phyloP scores from a whole-genome alignment of 345 rosid species.

The Gossypium rotundifolium region DNA sequence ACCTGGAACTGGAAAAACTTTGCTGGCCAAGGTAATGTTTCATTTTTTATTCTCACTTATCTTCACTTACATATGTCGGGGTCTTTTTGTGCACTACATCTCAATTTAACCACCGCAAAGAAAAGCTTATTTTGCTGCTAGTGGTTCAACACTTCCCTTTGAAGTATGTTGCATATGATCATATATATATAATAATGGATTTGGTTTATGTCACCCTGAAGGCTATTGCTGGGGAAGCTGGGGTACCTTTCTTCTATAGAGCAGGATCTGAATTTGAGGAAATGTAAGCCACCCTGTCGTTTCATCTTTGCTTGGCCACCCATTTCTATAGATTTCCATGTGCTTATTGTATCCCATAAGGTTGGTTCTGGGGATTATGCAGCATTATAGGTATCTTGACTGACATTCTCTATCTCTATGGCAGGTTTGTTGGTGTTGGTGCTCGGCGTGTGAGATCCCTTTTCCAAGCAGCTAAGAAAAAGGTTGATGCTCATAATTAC shows the following conservation, averaged over 20 bases:
- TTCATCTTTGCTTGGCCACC: not conserved
- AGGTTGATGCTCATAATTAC: slow-evolving; percentile 4
- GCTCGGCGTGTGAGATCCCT: slow-evolving; percentile 14
- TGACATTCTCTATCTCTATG: slow-evolving; percentile 16
- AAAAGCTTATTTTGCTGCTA: not conserved
- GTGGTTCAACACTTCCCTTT: not conserved
- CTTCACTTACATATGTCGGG: not conserved
- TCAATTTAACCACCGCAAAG: not conserved
- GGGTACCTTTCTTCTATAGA: slow-evolving; percentile 96
- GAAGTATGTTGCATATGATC: not conserved
- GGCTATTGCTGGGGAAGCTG: slow-evolving; percentile 99
- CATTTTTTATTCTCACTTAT: not conserved
- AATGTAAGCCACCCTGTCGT: slow-evolving; percentile 54
- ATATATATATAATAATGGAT: not conserved
- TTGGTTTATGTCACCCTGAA: slow-evolving; percentile 27
- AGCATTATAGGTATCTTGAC: not conserved
- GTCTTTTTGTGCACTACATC: not conserved
- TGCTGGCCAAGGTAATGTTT: slow-evolving; percentile 79
- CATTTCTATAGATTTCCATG: not conserved
- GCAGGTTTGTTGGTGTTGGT: slow-evolving; percentile 94
- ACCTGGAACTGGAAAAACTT: slow-evolving; percentile 98
- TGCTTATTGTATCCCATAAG: slow-evolving; percentile 5
- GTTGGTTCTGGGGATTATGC: not conserved
- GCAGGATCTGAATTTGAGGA: slow-evolving; percentile 99
- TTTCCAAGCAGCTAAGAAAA: slow-evolving; percentile 12